Percentiles rank a stretch among this genome's conserved stretches.
These are phyloP conservation scores for Nepenthes gracilis DNA, from an alignment of 148 eudicot species.

Conservation along the genomic window DNA sequence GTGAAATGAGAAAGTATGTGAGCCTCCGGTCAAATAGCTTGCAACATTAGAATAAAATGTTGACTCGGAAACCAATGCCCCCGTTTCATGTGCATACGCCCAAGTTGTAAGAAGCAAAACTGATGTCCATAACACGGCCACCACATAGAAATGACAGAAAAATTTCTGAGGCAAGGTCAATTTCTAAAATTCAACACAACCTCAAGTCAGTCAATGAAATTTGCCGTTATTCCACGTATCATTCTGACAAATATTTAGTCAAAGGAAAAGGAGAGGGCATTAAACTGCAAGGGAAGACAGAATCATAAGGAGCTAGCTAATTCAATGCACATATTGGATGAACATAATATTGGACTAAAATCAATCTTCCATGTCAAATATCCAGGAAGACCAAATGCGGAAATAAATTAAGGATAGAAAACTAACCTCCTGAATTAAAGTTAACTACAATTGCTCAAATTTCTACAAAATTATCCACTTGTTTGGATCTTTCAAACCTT, in stretches of 20 bases:
- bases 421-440: no score
- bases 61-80: slow-evolving; percentile 36
- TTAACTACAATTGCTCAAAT: no score
- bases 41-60: slow-evolving; percentile 41
- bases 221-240: neutral
- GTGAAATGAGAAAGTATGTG: slow-evolving; percentile 30
- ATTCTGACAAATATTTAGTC: neutral
- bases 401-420: no score
- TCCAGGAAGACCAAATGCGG: no score
- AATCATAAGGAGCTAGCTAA: no score
- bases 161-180: slow-evolving; percentile 69
- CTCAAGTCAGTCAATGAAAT: slow-evolving; percentile 9
- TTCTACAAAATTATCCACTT: no score
- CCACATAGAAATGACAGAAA: slow-evolving; percentile 73
- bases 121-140: slow-evolving; percentile 65
- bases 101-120: slow-evolving; percentile 54
- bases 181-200: slow-evolving; percentile 38
- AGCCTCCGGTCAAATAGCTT: slow-evolving; percentile 58
- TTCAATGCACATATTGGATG: no score
- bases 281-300: no score
- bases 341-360: no score
- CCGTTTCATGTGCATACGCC: slow-evolving; percentile 52
- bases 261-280: neutral
- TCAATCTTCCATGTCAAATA: no score
- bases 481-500: no score